Evolutionary conservation across 2,329 filamentous ascomycete genomes (phyloP), one percentile per base, ranked within the genome.

Genomic region (Stromatinia cepivora): DNA sequence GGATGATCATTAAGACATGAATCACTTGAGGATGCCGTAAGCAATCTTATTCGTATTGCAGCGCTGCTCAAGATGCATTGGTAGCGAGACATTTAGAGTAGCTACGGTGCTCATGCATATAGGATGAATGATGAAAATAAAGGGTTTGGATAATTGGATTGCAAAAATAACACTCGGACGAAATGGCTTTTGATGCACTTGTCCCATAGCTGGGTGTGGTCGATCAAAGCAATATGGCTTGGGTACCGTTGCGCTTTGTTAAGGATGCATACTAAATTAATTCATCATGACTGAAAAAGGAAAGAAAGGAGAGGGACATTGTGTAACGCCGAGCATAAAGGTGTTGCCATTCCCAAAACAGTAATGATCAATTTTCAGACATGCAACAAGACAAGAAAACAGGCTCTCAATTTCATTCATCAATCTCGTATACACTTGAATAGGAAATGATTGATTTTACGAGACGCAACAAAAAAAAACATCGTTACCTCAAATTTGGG

Each of bases 341-440:
- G 8, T 39, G 10, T 52, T 58, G 25, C 36, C 11, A 7, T 48
- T 46, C 57, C 66, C 28, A 54, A 63, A 68, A 54, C 5, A 62
- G 66, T n/a, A 68, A 68, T 68, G 66, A 66, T 62, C 53, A 36
- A 61, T 53, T 25, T 67, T 34, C 17, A 52, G 66, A 67, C 46
- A 50, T 67, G 66, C 66, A 67, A 67, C 66, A 62, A 45, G 25
- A 57, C 34, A 66, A 20, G 10, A 6, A 22, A 45, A 31, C 6
- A 17, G 22, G 9, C 22, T 7, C 28, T 54, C 34, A 36, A 50
- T 25, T n/a, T 48, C 31, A 25, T 25, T 4, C 34, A 22, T 48
- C 54, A 67, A 62, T 62, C 15, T 62, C 25, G 34, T 7, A 42
- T n/a, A 10, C 15, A 50, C 58, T 62, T 42, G 36, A 64, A 68